Evolutionary conservation across 31 red algal genomes (phyloP).

Genomic region (Odonthalia washingtoniensis): DNA sequence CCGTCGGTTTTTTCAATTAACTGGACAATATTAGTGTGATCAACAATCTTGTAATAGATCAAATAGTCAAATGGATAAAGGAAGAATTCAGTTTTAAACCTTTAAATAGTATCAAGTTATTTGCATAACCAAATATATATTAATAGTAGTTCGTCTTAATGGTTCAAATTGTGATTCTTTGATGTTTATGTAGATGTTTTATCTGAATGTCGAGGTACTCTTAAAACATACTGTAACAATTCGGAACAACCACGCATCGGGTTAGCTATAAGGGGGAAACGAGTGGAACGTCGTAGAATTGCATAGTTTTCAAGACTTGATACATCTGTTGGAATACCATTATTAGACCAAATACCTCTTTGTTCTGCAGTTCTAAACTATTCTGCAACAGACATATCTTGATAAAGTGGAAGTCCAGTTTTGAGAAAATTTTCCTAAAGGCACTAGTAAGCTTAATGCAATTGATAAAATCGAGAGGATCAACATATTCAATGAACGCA

Average conservation of each 20-base stretch:
- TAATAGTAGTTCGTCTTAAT: conserved; percentile 52
- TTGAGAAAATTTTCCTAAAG: conserved; percentile 60
- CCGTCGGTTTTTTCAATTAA: too few relatives aligned
- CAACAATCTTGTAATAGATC: too few relatives aligned
- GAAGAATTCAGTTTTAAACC: conserved; percentile 65
- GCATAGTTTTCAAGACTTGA: conserved; percentile 77
- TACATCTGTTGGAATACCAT: conserved; percentile 57
- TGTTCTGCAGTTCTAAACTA: conserved; percentile 72
- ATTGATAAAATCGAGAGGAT: conserved; percentile 56
- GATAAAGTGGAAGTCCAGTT: conserved; percentile 57
- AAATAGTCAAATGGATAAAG: conserved; percentile 63
- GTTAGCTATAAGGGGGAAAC: conserved; percentile 73
- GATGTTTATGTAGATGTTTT: conserved; percentile 7
- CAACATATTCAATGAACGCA: conserved; percentile 82
- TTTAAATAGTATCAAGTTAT: conserved; percentile 60
- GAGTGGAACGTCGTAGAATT: conserved; percentile 75
- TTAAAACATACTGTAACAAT: too few relatives aligned
- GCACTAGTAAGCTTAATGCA: conserved; percentile 26
- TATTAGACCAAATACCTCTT: conserved; percentile 59
- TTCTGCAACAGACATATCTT: conserved; percentile 40
- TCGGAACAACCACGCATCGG: conserved; percentile 39
- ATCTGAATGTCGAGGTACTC: neutral
- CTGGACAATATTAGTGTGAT: too few relatives aligned
- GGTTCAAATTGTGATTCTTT: conserved; percentile 52
- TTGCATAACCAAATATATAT: conserved; percentile 51